These are phyloP conservation scores for Pythium phragmiticola DNA, from an alignment of 352 stramenopile genomes.

Conservation along the genomic window DNA sequence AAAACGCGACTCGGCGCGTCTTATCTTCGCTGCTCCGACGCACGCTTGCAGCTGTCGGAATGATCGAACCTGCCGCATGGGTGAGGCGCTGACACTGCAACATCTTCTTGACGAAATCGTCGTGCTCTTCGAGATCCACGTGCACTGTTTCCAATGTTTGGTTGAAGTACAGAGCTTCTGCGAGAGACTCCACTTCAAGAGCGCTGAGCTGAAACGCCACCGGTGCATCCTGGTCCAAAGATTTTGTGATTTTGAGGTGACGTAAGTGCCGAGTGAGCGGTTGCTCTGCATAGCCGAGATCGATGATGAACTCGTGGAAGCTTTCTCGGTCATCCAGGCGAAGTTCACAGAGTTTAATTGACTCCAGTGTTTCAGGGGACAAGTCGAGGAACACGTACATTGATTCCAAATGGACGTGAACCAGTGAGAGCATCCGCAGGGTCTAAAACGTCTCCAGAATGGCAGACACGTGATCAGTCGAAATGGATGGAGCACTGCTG, in stretches of 20 bases:
- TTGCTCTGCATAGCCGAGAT: neutral
- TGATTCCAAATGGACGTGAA: neutral
- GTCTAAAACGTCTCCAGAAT: neutral
- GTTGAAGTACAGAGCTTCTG: too few relatives aligned
- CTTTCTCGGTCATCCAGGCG: neutral
- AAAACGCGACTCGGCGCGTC: neutral
- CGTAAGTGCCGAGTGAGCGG: neutral
- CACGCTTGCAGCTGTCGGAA: neutral
- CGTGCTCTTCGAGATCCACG: neutral
- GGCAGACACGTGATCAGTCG: neutral
- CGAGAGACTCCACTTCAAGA: neutral
- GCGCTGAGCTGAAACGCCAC: neutral
- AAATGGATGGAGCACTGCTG: neutral
- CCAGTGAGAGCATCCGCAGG: neutral
- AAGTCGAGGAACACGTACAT: neutral
- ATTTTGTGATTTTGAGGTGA: neutral
- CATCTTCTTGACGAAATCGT: neutral
- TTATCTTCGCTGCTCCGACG: neutral
- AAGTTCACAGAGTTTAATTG: neutral
- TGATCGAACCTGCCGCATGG: neutral
- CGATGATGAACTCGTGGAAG: neutral
- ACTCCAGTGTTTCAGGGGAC: neutral
- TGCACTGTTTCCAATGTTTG: neutral
- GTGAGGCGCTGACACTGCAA: neutral
- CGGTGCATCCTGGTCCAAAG: neutral